Percentiles rank a stretch among this genome's conserved stretches.
These are phyloP conservation scores for Melampsora americana DNA, from an alignment of 1,284 basidiomycete genomes.

Conservation along the genomic window DNA sequence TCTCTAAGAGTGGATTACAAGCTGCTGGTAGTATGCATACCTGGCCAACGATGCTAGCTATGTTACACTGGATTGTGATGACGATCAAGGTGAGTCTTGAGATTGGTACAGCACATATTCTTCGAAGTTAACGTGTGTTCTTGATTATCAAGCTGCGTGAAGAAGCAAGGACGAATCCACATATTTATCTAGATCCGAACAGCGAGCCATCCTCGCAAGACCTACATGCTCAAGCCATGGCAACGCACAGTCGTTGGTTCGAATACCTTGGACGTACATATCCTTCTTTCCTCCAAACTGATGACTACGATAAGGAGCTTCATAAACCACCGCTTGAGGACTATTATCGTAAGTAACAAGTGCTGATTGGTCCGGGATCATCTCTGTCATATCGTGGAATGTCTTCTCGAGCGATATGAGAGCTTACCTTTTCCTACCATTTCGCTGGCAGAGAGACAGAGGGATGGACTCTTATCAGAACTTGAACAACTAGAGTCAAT, in stretches of 20 bases:
- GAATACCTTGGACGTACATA: conserved; percentile 32
- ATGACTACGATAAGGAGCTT: conserved; percentile 34
- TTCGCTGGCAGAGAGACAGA: conserved; percentile 13
- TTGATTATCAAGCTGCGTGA: conserved; percentile 19
- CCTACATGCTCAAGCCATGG: conserved; percentile 17
- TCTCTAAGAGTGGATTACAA: conserved; percentile 76
- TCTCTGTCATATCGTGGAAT: not conserved
- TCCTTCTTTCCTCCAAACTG: conserved; percentile 29
- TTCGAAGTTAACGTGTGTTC: not conserved
- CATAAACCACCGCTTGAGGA: conserved; percentile 40
- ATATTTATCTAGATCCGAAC: conserved; percentile 18
- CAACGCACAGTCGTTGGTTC: conserved; percentile 32
- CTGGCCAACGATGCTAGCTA: conserved; percentile 75
- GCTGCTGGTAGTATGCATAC: conserved; percentile 77
- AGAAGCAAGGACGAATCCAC: conserved; percentile 26
- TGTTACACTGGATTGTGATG: conserved; percentile 77
- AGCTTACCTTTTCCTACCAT: not conserved
- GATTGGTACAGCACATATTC: not conserved
- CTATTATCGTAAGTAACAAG: conserved; percentile 18
- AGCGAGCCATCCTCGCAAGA: conserved; percentile 27
- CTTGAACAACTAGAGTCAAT: conserved; percentile 26
- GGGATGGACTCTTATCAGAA: conserved; percentile 24
- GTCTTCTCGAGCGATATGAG: not conserved
- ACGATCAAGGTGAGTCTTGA: conserved; percentile 47
- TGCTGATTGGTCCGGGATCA: not conserved